Base-by-base conservation (phyloP, 306 rosid genomes). In the Castanea crenata region DNA sequence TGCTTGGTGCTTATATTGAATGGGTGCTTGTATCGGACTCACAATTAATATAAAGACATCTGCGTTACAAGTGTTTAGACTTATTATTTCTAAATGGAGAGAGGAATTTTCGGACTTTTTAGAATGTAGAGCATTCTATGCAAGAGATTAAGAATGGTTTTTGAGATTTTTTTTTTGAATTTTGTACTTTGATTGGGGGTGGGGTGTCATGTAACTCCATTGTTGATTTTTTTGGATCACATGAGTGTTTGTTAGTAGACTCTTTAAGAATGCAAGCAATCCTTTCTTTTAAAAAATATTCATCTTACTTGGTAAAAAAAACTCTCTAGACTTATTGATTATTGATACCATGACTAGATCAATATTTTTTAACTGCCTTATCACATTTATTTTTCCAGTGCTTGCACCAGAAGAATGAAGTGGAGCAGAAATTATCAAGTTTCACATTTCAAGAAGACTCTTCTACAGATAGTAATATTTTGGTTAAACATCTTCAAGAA, bases 401-500 rank as follows among this genome's bases (percentile, higher is more conserved):
- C 74, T 79, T 91, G 92, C 86, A 79, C 57, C 91, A 91, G 88
- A 95, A 91, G 90, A 76, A 78, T 77, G 98, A 92, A 83, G 83
- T 78, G 74, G 99, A 92, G 86, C 92, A 90, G 81, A 91, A 91
- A 64, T 77, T 95, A 79, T 83, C 90, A 73, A 87, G 84, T 79
- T 85, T 79, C 69, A 83, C 91, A 4, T 88, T 86, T 80, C 90
- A 87, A 78, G 93, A 92, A 83, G 90, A 75, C 74, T 44, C 79
- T 78, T 76, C 86, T 78, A 61, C 89, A 1, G 89, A 85, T 54
- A 73, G 76, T 81, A 69, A 82, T 83, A 74, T 72, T 76, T 84
- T 95, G 85, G 85, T 92, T 65, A 95, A 92, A 82, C 90, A 91
- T 83, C 84, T 95, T 82, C 99, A 95, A 35, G 92, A 92, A 78